Evolutionary conservation across 176 grass and related monocot species (phyloP), one percentile per base, ranked within the genome.

Genomic region (Puccinellia tenuiflora): DNA sequence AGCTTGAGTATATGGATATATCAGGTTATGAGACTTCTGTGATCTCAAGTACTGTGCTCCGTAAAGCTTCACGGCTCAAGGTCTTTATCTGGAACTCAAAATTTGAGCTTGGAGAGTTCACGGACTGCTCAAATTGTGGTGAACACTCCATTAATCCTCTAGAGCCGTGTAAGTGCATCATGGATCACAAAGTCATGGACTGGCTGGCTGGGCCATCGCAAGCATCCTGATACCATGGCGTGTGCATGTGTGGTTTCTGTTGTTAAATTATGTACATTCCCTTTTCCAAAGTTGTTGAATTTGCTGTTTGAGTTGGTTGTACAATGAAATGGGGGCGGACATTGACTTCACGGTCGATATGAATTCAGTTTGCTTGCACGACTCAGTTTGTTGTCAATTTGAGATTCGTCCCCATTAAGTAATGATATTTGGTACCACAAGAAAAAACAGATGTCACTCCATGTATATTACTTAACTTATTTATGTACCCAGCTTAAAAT

Each of bases 1-100:
- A 86, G 59, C 86, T 94, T 4, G 89, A 91, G 66, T 80, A 91
- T 78, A 59, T 94, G 77, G 89, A 94, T 51, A 94, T 94, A 39
- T 94, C 92, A 48, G 92, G 92, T 46, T 91, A 94, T 21, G 76
- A 86, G 72, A 94, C 74, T 56, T 91, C 92, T 0, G 33, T 34
- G 0, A 89, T 94, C 84, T 91, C 89, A 67, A 76, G 79, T 74
- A 17, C 4, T 1, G 75, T 94, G 30, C 83, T 94, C 9, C 39
- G 26, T 13, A 94, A 94, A 80, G 84, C 86, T 89, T 88, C 84
- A 6, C 88, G 81, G 14, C 80, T 94, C 13, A 86, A 91, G 28
- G 63, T 79, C 37, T 94, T 94, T 17, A 45, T 91, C 33, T 94
- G 92, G 92, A 86, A 86, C 71, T 91, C 92, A 7, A 84, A 88